Conservation (phyloP, 495 filamentous ascomycete species). For the Xylona heveae region DNA sequence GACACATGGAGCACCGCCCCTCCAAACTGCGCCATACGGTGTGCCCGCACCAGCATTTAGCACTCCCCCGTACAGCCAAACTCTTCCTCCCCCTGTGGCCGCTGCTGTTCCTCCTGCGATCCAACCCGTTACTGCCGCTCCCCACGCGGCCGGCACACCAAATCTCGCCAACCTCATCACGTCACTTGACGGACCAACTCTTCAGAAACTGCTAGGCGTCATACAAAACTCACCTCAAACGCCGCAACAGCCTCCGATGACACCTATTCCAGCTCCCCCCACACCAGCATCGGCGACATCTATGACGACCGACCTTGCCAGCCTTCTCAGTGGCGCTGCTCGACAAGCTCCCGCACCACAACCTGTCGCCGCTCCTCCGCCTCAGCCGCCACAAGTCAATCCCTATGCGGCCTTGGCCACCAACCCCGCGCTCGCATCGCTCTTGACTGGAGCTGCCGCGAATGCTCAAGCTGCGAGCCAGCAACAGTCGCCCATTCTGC, state of each 20-base stretch:
- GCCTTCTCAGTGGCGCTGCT: conserved; percentile 22
- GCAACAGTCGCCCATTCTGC: conserved; percentile 4
- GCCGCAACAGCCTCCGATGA: conserved; percentile 21
- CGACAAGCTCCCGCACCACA: background rate
- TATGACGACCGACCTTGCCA: conserved; percentile 32
- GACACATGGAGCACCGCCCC: conserved; percentile 21
- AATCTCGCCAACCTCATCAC: conserved; percentile 36
- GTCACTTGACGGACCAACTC: conserved; percentile 43
- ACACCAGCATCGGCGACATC: conserved; percentile 16
- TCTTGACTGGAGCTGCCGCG: conserved; percentile 22
- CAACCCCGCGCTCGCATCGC: conserved; percentile 20
- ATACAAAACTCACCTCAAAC: conserved; percentile 20
- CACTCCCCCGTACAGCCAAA: conserved; percentile 7
- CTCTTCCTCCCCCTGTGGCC: conserved; percentile 12
- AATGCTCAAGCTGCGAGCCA: conserved; percentile 10
- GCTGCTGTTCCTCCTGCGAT: conserved; percentile 16
- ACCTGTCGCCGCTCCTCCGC: conserved; percentile 1
- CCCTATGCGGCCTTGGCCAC: conserved; percentile 7
- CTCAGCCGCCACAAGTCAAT: conserved; percentile 12
- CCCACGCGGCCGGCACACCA: conserved; percentile 11
- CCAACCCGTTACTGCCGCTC: conserved; percentile 9
- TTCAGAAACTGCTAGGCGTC: conserved; percentile 51
- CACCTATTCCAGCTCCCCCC: conserved; percentile 15
- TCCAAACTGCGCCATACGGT: conserved; percentile 22
- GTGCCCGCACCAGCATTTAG: conserved; percentile 16